phyloP scores from a whole-genome alignment of 2,329 filamentous ascomycete species.

The Fusarium sacchari region DNA sequence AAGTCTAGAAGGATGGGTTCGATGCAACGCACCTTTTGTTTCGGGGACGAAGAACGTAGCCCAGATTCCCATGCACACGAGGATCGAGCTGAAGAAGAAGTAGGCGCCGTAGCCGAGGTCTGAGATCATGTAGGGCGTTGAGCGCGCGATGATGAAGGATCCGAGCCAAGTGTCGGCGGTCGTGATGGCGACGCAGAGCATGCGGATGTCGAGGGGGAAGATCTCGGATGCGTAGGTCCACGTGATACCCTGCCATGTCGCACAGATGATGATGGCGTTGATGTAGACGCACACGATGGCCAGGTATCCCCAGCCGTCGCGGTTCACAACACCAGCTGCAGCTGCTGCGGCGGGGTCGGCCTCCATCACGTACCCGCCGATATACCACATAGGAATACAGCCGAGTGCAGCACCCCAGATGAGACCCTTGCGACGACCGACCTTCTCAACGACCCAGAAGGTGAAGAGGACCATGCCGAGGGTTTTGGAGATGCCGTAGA shows the following conservation, averaged over 20 bases:
- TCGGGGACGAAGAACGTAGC: conserved; percentile 62
- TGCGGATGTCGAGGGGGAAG: conserved; percentile 53
- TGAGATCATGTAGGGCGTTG: conserved; percentile 55
- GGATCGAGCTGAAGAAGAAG: conserved; percentile 61
- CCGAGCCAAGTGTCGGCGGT: conserved; percentile 53
- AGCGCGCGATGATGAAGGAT: conserved; percentile 53
- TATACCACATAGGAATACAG: conserved; percentile 52
- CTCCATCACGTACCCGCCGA: conserved; percentile 51
- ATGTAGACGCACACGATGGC: conserved; percentile 58
- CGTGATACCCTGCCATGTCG: conserved; percentile 55
- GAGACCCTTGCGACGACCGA: conserved; percentile 59
- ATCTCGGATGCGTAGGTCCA: conserved; percentile 60
- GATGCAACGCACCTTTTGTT: conserved; percentile 54
- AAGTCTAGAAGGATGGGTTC: background rate
- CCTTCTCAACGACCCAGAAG: conserved; percentile 59
- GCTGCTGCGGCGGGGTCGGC: conserved; percentile 51
- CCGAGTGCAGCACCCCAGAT: conserved; percentile 52
- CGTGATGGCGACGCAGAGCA: conserved; percentile 49
- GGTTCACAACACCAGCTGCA: conserved; percentile 56
- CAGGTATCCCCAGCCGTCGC: conserved; percentile 54
- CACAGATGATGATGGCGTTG: conserved; percentile 53
- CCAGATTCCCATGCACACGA: conserved; percentile 58
- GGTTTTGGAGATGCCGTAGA: conserved; percentile 54
- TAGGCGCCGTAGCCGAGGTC: conserved; percentile 60
- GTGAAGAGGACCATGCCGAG: conserved; percentile 51